Base-by-base conservation (phyloP, 1,284 basidiomycete species). In the Cystobasidiaceae sp. region DNA sequence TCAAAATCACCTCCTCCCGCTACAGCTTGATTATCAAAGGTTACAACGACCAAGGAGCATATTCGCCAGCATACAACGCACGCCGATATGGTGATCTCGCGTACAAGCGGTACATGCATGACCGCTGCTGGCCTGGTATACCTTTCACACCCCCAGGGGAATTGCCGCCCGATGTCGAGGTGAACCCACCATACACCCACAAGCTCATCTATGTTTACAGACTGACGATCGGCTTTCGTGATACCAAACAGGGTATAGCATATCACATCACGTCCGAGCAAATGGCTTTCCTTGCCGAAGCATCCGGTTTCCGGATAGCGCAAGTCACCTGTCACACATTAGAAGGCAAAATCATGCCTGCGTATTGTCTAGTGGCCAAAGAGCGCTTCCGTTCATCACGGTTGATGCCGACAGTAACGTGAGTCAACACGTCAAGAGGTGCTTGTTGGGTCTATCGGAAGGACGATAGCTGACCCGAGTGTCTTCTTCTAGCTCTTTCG, bases 111-210 rank as follows among this genome's bases (percentile, higher is more conserved):
- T 62, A 62, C 37, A 43, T 62, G 17, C 60, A 62, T 28, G 60
- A 62, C 25, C 60, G 60, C 7, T 62, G 60, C 49, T 52, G 32
- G 17, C 60, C 60, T n/a, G 60, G 60, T 32, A 62, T 52, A 28
- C 48, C 39, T 2, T 62, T 54, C 25, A 52, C 27, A 6, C 21
- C 48, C 17, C 60, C 60, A 19, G 60, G 60, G 2, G 60, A 62
- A 32, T 2, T 62, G 11, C 60, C 60, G 21, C 60, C 60, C 6
- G 32, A 48, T 9, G 60, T 62, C 4, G 60, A 62, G n/a, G 60
- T 62, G 27, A 7, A 17, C 19, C 30, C 28, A 23, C 1, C 4
- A 39, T 32, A 21, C 15, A 33, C 21, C 5, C 41, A 19, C 7
- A 3, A 3, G n/a, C 41, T 15, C 5, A 3, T 13, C 8, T 5